phyloP scores from a whole-genome alignment of 805 yeast species.

The Yamadazyma tumulicola region DNA sequence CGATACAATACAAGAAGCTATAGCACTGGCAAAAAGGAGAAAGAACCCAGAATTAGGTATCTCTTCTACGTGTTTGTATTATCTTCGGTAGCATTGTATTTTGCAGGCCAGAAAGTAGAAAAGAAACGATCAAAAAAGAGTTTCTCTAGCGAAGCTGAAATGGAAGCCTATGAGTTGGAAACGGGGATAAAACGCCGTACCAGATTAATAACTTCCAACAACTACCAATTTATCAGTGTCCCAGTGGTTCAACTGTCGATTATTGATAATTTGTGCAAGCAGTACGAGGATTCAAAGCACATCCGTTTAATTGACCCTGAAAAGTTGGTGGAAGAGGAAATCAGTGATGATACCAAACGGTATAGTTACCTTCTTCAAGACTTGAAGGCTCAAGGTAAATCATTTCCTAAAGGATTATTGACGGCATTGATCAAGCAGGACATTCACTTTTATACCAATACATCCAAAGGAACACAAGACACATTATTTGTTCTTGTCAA shows the following conservation, averaged over 20 bases:
- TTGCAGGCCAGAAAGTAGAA: conserved; percentile 27
- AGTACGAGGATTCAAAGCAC: conserved; percentile 16
- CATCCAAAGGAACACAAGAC: conserved; percentile 34
- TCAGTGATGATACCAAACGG: conserved; percentile 38
- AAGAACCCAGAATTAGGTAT: conserved; percentile 32
- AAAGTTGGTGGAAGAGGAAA: conserved; percentile 45
- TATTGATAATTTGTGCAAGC: conserved; percentile 17
- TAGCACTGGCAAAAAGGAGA: conserved; percentile 5
- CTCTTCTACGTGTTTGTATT: conserved; percentile 32
- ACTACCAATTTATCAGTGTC: conserved; percentile 38
- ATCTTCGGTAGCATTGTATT: conserved; percentile 29
- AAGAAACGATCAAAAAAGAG: conserved; percentile 30
- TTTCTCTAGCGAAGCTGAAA: conserved; percentile 48
- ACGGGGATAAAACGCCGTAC: conserved; percentile 51
- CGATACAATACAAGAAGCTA: background rate
- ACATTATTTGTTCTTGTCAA: conserved; percentile 51
- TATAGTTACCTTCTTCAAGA: conserved; percentile 55
- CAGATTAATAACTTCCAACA: conserved; percentile 36
- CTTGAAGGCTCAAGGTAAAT: conserved; percentile 22
- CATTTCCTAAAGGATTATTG: conserved; percentile 44
- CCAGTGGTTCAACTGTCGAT: conserved; percentile 25
- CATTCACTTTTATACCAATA: conserved; percentile 30
- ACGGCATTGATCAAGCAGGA: conserved; percentile 47
- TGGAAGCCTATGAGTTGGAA: conserved; percentile 44
- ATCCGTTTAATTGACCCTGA: conserved; percentile 50